These are phyloP conservation scores for Botryosphaeria dothidea DNA, from an alignment of 2,329 filamentous ascomycete species.

Conservation along the genomic window DNA sequence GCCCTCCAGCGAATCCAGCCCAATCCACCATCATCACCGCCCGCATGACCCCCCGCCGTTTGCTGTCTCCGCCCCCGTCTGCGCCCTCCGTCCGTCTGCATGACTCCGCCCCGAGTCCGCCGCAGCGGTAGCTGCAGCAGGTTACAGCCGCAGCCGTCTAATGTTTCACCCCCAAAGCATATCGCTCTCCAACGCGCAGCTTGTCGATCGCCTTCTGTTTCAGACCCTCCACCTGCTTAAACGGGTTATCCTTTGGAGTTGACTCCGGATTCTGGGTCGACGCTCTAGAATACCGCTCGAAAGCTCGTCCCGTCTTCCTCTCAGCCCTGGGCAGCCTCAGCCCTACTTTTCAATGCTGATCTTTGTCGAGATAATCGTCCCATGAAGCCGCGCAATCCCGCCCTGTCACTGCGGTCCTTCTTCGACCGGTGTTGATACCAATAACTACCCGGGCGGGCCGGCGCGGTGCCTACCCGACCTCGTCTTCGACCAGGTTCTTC, in stretches of 20 bases:
- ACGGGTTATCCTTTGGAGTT: not conserved
- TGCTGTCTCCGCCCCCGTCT: not conserved
- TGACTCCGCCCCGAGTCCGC: not conserved
- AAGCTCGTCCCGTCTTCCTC: too few relatives aligned
- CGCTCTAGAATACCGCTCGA: not conserved
- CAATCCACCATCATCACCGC: not conserved
- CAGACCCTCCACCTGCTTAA: not conserved
- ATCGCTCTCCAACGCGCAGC: not conserved
- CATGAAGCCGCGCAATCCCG: not conserved
- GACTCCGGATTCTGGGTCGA: not conserved
- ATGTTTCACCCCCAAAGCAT: slow-evolving; percentile 9
- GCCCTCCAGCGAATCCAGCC: too few relatives aligned
- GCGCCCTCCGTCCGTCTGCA: not conserved
- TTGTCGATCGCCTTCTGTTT: not conserved
- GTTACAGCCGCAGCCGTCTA: not conserved
- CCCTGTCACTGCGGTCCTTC: not conserved
- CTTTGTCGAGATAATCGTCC: not conserved
- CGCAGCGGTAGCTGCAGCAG: not conserved
- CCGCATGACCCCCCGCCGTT: not conserved
- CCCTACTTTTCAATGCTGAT: too few relatives aligned
- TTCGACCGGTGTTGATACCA: not conserved
- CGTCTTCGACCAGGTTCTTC: not conserved
- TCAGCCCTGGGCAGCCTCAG: too few relatives aligned
- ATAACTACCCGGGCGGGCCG: not conserved
- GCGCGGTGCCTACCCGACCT: not conserved